Base-by-base conservation (phyloP, 1,284 basidiomycete genomes). In the Peniophora sp. region DNA sequence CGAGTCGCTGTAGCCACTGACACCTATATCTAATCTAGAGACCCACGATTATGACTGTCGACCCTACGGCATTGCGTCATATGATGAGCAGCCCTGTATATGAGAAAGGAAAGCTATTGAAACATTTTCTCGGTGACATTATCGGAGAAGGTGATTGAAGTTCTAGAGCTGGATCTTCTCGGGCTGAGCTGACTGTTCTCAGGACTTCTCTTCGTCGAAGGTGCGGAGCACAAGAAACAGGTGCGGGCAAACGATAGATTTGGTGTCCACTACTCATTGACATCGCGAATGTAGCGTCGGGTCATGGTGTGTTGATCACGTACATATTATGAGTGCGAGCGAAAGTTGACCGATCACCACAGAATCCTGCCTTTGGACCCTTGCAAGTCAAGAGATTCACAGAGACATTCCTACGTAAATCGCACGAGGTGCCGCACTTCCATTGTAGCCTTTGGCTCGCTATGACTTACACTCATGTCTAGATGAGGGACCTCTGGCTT, bases 31-130 rank as follows among this genome's bases (percentile, higher is more conserved):
- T n/a, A n/a, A n/a, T 22, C 44, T 18, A 80, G 77, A 54, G 54
- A 5, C 60, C 64, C 23, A 68, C 71, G 1, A 57, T 83, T 8
- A 72, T 67, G 52, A 78, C 76, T 0, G 65, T 64, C 45, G 78
- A 79, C 56, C 59, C 67, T 15, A 75, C 72, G 47, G 78, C 77
- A 3, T 35, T 80, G 14, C 69, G 70, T 46, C 72, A 81, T 58
- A 60, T 81, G 46, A 54, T 80, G 58, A 72, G 75, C 52, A 68
- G 60, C 42, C 57, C 69, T 39, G 64, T 65, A 11, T 82, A 75
- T 57, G 70, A 75, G 55, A 81, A 77, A 53, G 68, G 75, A 0
- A 62, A 64, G 15, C 27, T 58, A 11, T 57, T 62, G 1, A 64
- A 73, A 5, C 64, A 66, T 46, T 61, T 53, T n/a, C 58, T 81